Conservation (phyloP, 2,329 filamentous ascomycete genomes). For the Zymoseptoria brevis region DNA sequence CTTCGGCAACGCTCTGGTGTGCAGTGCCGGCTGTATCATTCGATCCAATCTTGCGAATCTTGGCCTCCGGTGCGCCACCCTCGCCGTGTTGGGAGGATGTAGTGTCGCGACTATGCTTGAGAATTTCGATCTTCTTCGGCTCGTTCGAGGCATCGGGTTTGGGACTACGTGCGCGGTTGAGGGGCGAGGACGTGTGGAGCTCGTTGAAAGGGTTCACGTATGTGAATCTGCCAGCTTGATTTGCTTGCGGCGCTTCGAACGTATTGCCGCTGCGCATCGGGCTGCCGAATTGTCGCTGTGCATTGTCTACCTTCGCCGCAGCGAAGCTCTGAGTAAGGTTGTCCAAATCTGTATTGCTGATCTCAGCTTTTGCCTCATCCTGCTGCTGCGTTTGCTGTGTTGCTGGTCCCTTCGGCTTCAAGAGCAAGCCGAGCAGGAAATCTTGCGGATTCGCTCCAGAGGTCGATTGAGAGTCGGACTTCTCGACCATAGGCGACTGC, state of each 20-base stretch:
- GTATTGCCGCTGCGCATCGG: conserved; percentile 21
- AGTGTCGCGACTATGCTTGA: conserved; percentile 38
- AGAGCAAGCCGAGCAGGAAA: conserved; percentile 77
- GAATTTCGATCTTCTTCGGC: conserved; percentile 37
- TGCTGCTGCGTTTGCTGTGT: conserved; percentile 21
- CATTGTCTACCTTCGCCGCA: conserved; percentile 36
- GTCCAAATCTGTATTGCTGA: conserved; percentile 27
- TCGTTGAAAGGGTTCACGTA: conserved; percentile 68
- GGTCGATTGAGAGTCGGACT: conserved; percentile 22
- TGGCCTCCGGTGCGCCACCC: conserved; percentile 23
- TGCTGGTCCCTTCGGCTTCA: conserved; percentile 43
- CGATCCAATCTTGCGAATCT: conserved; percentile 31
- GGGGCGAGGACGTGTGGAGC: conserved; percentile 57
- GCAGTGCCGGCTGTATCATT: conserved; percentile 8
- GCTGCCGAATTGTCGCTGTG: conserved; percentile 25
- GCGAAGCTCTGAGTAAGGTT: conserved; percentile 40
- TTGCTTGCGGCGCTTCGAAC: conserved; percentile 35
- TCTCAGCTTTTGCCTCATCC: conserved; percentile 4
- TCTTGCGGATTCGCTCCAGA: conserved; percentile 48
- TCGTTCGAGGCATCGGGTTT: conserved; percentile 30
- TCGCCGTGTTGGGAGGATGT: conserved; percentile 26
- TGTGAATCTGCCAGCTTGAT: conserved; percentile 49
- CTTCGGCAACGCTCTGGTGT: conserved; percentile 61
- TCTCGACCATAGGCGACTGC: conserved; percentile 20
- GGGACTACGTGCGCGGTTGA: conserved; percentile 49